A percentile compares a stretch with the other conserved stretches of the same genome.
phyloP scores from a whole-genome alignment of 495 filamentous ascomycete genomes.

The Podospora conica region DNA sequence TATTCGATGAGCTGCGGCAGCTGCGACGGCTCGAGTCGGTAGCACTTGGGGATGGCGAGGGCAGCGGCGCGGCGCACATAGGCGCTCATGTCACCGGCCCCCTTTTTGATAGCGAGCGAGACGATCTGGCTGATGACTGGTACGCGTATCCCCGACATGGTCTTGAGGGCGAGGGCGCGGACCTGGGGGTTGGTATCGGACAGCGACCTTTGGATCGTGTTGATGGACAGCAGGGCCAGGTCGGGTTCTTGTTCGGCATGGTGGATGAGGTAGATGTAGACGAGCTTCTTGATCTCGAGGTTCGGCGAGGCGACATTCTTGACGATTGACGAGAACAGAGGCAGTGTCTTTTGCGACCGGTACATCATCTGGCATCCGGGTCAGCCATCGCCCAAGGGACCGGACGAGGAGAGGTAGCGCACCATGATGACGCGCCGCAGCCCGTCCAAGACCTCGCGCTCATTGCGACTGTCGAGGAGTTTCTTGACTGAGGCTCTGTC shows the following conservation, averaged over 20 bases:
- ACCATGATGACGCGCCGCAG: slow-evolving; percentile 85
- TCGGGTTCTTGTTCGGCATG: slow-evolving; percentile 95
- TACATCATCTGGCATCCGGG: slow-evolving; percentile 74
- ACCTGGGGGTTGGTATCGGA: slow-evolving; percentile 87
- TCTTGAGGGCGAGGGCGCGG: slow-evolving; percentile 81
- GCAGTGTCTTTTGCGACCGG: slow-evolving; percentile 69
- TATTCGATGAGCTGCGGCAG: slow-evolving; percentile 78
- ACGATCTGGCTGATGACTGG: slow-evolving; percentile 99
- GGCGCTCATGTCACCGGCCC: slow-evolving; percentile 87
- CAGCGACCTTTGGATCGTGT: slow-evolving; percentile 95
- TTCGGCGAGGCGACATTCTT: slow-evolving; percentile 92
- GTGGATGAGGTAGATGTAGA: slow-evolving; percentile 94
- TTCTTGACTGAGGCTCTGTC: slow-evolving; percentile 75
- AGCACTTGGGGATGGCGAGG: slow-evolving; percentile 95
- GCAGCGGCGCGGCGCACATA: slow-evolving; percentile 90
- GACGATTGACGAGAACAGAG: slow-evolving; percentile 89
- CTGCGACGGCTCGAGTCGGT: slow-evolving; percentile 82
- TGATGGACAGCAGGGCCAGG: slow-evolving; percentile 91
- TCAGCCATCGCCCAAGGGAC: slow-evolving; percentile 9
- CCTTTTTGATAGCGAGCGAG: slow-evolving; percentile 88
- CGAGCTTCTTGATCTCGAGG: slow-evolving; percentile 91
- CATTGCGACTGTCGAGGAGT: slow-evolving; percentile 87
- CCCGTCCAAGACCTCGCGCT: slow-evolving; percentile 88
- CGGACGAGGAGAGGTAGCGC: slow-evolving; percentile 28
- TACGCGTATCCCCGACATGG: slow-evolving; percentile 93